Evolutionary conservation across 2,329 filamentous ascomycete genomes (phyloP), one percentile per base, ranked within the genome.

Genomic region (Alternaria sp.): DNA sequence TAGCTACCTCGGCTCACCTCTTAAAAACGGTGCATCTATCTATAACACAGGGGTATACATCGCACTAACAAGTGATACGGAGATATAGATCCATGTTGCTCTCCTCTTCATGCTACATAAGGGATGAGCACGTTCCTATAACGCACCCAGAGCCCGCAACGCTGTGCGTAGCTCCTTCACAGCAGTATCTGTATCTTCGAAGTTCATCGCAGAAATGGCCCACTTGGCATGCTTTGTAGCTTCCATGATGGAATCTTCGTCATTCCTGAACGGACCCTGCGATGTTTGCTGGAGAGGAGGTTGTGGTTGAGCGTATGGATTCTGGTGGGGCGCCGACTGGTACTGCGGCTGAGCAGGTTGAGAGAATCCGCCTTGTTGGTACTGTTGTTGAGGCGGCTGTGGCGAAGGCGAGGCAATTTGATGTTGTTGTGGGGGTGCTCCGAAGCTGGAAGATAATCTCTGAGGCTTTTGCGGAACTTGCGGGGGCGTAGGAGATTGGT

Each of bases 211-310:
- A 11, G 94, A 97, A 45, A 98, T 97, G 0, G 96, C 96, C 93
- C 93, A 99, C 73, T 93, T 93, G 3, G 95, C 94, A 82, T 98
- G 96, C 78, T 98, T 99, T 79, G 97, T 93, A 5, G 96, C 95
- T 71, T 90, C 87, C 36, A 88, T 83, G 36, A 97, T 90, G 0
- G 91, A 85, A 62, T 85, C 83, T 67, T 93, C 90, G 67, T 97
- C 93, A 11, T 81, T 83, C 5, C 81, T 83, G 57, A 91, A 83
- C 1, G 76, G 75, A 5, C 77, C 86, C 66, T 77, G 69, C 44
- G 67, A 65, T 13, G 61, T 56, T 13, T 66, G 55, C 19, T 67
- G 66, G n/a, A 63, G 56, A 55, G 66, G 62, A 23, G 67, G 70
- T 10, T 68, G 57, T 26, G 65, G 67, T 57, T 70, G 72, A 21